Percentiles rank a stretch among this genome's conserved stretches.
These are phyloP conservation scores for Elsinoe necatrix DNA, from an alignment of 2,329 filamentous ascomycete genomes.

Conservation along the genomic window DNA sequence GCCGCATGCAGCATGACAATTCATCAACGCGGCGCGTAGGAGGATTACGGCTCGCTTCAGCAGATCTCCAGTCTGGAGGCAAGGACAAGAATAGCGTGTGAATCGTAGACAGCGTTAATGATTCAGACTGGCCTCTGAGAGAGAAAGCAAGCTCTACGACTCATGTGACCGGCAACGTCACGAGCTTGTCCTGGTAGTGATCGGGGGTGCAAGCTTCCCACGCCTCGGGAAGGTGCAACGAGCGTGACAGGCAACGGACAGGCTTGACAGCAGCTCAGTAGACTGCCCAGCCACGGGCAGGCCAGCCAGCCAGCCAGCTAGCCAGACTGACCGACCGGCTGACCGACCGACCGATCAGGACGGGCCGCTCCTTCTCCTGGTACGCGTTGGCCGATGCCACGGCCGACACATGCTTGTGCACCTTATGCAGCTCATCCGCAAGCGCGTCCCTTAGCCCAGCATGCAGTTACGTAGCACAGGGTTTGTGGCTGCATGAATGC, in stretches of 20 bases:
- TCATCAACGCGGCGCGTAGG: neutral
- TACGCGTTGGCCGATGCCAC: constrained; percentile 15
- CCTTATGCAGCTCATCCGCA: constrained; percentile 14
- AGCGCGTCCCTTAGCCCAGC: constrained; percentile 8
- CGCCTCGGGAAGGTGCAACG: neutral
- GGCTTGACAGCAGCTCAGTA: neutral
- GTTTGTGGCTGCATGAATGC: constrained; percentile 9
- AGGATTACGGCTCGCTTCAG: neutral
- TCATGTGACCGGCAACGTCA: constrained; percentile 14
- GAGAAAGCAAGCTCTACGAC: neutral
- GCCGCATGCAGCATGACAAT: constrained; percentile 11
- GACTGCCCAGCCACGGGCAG: neutral
- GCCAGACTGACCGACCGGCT: no score
- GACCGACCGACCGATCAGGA: constrained; percentile 4
- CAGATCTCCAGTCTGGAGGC: neutral
- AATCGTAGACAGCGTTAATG: constrained; percentile 12
- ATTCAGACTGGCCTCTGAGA: neutral
- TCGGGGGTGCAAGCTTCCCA: neutral
- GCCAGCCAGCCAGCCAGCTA: no score
- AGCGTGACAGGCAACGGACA: constrained; percentile 12
- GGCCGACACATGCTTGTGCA: constrained; percentile 15
- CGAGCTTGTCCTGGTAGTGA: neutral
- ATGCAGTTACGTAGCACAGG: neutral
- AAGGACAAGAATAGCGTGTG: neutral
- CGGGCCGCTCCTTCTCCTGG: constrained; percentile 15